Evolutionary conservation across 805 yeast species (phyloP), one percentile per base, ranked within the genome.

Genomic region (Candida succiphila): DNA sequence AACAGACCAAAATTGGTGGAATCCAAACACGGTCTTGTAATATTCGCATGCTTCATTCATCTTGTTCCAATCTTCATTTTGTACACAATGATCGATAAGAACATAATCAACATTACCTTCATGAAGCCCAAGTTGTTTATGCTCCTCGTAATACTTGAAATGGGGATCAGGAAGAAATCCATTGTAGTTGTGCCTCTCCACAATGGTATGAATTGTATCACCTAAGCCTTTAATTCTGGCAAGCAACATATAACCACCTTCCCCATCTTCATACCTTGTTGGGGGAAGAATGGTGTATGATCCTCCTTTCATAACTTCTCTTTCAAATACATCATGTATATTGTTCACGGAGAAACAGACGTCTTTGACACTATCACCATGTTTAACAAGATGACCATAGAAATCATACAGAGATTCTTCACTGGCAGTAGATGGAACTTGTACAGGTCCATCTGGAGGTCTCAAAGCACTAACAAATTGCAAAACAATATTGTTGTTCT

Each of bases 281-380:
- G 62, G 58, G n/a, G 51, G 49, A 5, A 51, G 35, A 28, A 38
- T 33, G 0, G 69, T 18, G 1, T 36, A 59, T 3, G 42, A 51
- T 13, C 49, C 88, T 1, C 88, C 88, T 14, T 59, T 59, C 3
- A 41, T 30, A 3, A 72, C 42, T 0, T 89, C 83, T 25, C 55
- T 54, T 1, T 51, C 39, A 39, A 52, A 78, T 2, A 69, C 61
- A 1, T 41, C 41, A 4, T 58, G 65, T 10, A 72, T 72, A 43
- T 77, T 60, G 4, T 54, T 58, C 0, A 82, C 89, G n/a, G 48
- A 49, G 44, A 84, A 78, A 0, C 85, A 70, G 9, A 85, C 72
- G 47, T 85, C 92, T 51, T 73, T 73, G n/a, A 84, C 84, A 5
- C 85, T 82, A 48, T 82, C 88, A 1, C 94, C 89, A 52, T 85